Percentiles rank a stretch among this genome's conserved stretches.
These are phyloP conservation scores for Cynara cardunculus DNA, from an alignment of 129 eudicot species.

Conservation along the genomic window DNA sequence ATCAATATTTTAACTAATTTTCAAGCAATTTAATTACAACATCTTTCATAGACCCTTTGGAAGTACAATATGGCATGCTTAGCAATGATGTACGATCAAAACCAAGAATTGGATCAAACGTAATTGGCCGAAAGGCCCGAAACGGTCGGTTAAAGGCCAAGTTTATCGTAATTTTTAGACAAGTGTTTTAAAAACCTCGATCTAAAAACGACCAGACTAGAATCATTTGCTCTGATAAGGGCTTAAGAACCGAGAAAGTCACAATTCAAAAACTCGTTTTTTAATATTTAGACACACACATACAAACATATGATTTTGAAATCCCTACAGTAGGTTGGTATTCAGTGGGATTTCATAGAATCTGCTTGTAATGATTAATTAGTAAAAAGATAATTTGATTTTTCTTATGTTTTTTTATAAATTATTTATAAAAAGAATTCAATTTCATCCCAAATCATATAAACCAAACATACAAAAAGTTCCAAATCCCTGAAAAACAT, in stretches of 20 bases:
- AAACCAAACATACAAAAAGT: too few relatives aligned
- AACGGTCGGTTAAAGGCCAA: background rate
- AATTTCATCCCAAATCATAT: too few relatives aligned
- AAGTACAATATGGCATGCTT: background rate
- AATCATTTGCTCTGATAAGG: background rate
- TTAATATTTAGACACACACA: too few relatives aligned
- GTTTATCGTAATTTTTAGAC: background rate
- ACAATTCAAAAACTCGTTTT: background rate
- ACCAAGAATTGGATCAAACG: background rate
- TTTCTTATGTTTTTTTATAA: too few relatives aligned
- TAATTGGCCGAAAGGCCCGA: background rate
- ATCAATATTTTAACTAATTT: background rate
- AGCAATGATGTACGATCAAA: background rate
- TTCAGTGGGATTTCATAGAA: too few relatives aligned
- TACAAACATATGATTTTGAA: too few relatives aligned
- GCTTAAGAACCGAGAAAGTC: background rate
- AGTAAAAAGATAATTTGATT: too few relatives aligned
- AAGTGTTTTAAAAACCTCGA: background rate
- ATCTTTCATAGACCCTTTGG: background rate
- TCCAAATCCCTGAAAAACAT: too few relatives aligned
- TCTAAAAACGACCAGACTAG: background rate
- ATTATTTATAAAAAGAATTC: too few relatives aligned
- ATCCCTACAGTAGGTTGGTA: too few relatives aligned
- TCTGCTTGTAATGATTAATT: too few relatives aligned
- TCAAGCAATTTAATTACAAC: background rate